A percentile compares a stretch with the other conserved stretches of the same genome.
Conservation (phyloP, 768 basidiomycete genomes). For the Kwoniella mangroviensis region DNA sequence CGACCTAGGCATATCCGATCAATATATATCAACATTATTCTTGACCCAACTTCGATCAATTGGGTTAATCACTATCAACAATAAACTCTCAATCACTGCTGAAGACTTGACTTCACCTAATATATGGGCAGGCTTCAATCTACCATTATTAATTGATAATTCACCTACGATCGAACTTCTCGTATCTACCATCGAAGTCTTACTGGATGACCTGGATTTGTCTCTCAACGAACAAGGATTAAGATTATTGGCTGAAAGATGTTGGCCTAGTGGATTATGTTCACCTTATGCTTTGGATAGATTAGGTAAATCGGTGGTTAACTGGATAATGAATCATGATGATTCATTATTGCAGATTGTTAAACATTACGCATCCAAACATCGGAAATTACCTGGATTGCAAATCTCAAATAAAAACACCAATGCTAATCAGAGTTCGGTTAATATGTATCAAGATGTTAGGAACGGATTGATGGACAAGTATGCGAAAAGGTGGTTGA, state of each 20-base stretch:
- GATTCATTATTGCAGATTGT: slow-evolving; percentile 69
- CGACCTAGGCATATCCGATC: slow-evolving; percentile 66
- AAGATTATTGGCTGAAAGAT: slow-evolving; percentile 68
- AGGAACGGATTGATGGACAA: slow-evolving; percentile 64
- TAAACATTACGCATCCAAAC: slow-evolving; percentile 69
- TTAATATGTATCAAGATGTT: slow-evolving; percentile 72
- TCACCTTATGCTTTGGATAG: slow-evolving; percentile 73
- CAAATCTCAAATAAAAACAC: slow-evolving; percentile 48
- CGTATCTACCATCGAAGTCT: slow-evolving; percentile 72
- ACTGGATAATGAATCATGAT: slow-evolving; percentile 76
- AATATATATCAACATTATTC: slow-evolving; percentile 63
- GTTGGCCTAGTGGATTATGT: slow-evolving; percentile 75
- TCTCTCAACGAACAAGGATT: slow-evolving; percentile 76
- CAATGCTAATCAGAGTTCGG: slow-evolving; percentile 46
- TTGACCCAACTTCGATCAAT: slow-evolving; percentile 68
- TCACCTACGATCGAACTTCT: slow-evolving; percentile 75
- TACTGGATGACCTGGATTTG: slow-evolving; percentile 72
- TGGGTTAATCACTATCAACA: slow-evolving; percentile 61
- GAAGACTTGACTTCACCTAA: slow-evolving; percentile 24
- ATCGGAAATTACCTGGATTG: slow-evolving; percentile 69
- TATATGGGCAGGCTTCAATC: slow-evolving; percentile 66
- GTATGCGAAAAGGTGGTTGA: slow-evolving; percentile 72
- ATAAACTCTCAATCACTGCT: not conserved
- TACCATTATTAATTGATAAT: slow-evolving; percentile 73
- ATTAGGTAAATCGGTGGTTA: slow-evolving; percentile 65